Evolutionary conservation across 805 yeast species (phyloP), one percentile per base, ranked within the genome.

Genomic region (Candida methanosorbosa): DNA sequence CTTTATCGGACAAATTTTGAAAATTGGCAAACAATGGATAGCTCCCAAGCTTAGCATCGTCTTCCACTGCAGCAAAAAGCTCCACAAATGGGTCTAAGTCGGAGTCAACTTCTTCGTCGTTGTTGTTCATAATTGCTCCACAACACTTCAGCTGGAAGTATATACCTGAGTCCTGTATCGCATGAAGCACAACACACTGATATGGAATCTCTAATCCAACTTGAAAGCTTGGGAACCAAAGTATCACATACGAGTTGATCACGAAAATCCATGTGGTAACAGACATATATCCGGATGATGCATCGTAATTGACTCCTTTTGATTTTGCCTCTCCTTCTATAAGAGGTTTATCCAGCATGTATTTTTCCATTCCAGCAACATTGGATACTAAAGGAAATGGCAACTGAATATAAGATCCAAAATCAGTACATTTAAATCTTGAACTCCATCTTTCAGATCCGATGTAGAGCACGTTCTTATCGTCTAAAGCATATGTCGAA

Each of bases 401-500:
- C n/a, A n/a, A n/a, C n/a, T n/a, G n/a, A n/a, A n/a, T n/a, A n/a
- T n/a, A n/a, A n/a, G n/a, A n/a, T n/a, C n/a, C n/a, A n/a, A n/a
- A n/a, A n/a, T n/a, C n/a, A n/a, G n/a, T n/a, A 15, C 21, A 16
- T 27, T 23, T n/a, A 14, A 29, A 23, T 14, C 11, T 16, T 5
- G 35, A 15, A 13, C 27, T 9, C 32, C 37, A 51, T 14, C 38
- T 33, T 3, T 35, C 29, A 4, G 64, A 65, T 5, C 68, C 70
- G 8, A 60, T 66, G 38, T 61, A 56, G n/a, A 66, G 43, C 27
- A 66, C 63, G 38, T 56, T 51, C 45, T 64, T 61, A 41, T 64
- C 70, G 33, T 63, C 62, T 18, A 55, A 41, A 13, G 64, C 56
- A 42, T 55, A 65, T 29, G 49, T 42, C 24, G 59, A 69, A 2